phyloP scores from a whole-genome alignment of 2,329 filamentous ascomycete genomes.

The Alternaria panax region DNA sequence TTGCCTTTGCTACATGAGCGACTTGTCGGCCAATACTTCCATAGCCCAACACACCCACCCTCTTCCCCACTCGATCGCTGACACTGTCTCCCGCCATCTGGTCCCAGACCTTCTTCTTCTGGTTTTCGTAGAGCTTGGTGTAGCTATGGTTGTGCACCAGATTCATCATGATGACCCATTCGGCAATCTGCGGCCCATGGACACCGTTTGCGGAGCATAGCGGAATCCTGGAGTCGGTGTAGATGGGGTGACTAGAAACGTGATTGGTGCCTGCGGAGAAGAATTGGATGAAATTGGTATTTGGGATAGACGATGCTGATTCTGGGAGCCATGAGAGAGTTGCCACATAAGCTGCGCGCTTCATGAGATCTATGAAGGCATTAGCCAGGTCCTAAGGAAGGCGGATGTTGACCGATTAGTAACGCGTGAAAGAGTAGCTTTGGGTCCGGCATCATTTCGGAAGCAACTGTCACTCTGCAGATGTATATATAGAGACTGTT shows the following conservation, averaged over 20 bases:
- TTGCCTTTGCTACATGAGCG: constrained; percentile 64
- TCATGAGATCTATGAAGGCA: constrained; percentile 46
- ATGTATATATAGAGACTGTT: background rate
- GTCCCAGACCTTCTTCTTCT: constrained; percentile 65
- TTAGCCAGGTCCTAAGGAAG: background rate
- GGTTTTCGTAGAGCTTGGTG: constrained; percentile 62
- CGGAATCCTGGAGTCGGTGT: constrained; percentile 60
- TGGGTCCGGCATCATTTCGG: background rate
- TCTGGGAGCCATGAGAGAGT: constrained; percentile 58
- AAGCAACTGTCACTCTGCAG: background rate
- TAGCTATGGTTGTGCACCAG: constrained; percentile 65
- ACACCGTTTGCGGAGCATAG: constrained; percentile 65
- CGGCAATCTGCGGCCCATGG: constrained; percentile 70
- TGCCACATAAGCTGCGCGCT: constrained; percentile 56
- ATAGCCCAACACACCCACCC: constrained; percentile 68
- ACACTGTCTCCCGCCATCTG: constrained; percentile 46
- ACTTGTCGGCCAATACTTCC: constrained; percentile 69
- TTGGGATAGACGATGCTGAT: constrained; percentile 45
- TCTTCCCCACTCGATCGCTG: constrained; percentile 64
- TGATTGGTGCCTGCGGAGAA: constrained; percentile 66
- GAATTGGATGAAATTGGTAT: constrained; percentile 62
- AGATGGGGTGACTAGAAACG: constrained; percentile 60
- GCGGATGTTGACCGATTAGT: background rate
- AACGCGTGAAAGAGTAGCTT: background rate
- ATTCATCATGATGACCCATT: constrained; percentile 71